Evolutionary conservation across 148 eudicot genomes (phyloP).

Genomic region (Linanthus parryae): DNA sequence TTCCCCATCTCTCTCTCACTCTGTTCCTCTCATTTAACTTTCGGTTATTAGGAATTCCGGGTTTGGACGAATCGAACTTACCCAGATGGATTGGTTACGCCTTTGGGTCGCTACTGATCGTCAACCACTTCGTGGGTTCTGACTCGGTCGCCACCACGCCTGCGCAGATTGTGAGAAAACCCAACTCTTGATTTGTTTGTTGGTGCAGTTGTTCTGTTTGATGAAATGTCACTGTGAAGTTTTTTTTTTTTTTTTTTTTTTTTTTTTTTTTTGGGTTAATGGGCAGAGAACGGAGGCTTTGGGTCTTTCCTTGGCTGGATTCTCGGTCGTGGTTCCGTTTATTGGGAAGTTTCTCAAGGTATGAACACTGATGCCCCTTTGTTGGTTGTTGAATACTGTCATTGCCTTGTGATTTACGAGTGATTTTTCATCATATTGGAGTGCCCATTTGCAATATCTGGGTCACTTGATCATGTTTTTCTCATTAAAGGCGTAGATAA

Average conservation of each 20-base stretch:
- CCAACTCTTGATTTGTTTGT: not conserved
- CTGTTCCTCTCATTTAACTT: slow-evolving; percentile 3
- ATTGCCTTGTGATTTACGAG: too few species aligned
- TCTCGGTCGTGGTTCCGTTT: slow-evolving; percentile 62
- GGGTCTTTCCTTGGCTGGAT: slow-evolving; percentile 84
- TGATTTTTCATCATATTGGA: too few species aligned
- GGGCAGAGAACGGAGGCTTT: slow-evolving; percentile 76
- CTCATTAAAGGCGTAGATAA: too few species aligned
- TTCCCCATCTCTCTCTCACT: slow-evolving; percentile 5
- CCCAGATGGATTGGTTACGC: slow-evolving; percentile 95
- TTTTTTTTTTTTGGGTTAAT: slow-evolving; percentile 5
- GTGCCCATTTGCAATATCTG: too few species aligned
- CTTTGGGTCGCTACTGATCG: slow-evolving; percentile 63
- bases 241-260: not conserved
- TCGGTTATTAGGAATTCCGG: slow-evolving; percentile 55
- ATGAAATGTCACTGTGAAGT: not conserved
- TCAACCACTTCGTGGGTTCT: slow-evolving; percentile 78
- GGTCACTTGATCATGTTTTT: too few species aligned
- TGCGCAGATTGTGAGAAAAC: slow-evolving; percentile 75
- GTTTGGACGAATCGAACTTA: slow-evolving; percentile 89
- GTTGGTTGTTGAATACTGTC: too few species aligned
- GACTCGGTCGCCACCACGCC: slow-evolving; percentile 36
- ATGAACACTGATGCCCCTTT: too few species aligned
- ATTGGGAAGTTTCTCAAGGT: slow-evolving; percentile 69
- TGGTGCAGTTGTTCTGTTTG: not conserved